Percentiles rank a stretch among this genome's conserved stretches.
Conservation (phyloP, 306 rosid genomes). For the Cicer cuneatum region DNA sequence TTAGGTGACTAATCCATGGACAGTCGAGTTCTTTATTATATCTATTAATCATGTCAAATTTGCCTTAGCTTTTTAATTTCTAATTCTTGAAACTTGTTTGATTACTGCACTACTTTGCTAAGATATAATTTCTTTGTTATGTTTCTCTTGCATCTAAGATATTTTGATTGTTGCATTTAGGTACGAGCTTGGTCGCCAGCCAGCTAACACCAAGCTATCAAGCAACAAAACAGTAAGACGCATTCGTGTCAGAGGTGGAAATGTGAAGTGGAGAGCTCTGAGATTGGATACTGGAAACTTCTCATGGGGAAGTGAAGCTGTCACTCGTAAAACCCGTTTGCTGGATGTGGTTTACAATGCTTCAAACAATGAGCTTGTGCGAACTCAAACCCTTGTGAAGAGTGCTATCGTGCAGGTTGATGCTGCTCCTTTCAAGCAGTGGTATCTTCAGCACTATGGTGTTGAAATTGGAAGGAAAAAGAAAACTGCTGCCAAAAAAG, state of each 20-base stretch:
- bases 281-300: constrained; percentile 66
- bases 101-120: not conserved
- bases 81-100: not conserved
- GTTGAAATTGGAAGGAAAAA: constrained; percentile 63
- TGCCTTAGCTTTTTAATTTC: not conserved
- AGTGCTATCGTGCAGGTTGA: constrained; percentile 67
- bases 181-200: constrained; percentile 69
- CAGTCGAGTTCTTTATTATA: not conserved
- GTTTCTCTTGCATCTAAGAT: not conserved
- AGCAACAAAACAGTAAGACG: constrained; percentile 65
- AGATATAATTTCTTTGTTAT: not conserved
- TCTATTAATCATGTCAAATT: not conserved
- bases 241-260: constrained; percentile 64
- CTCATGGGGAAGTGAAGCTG: constrained; percentile 67
- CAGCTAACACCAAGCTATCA: constrained; percentile 62
- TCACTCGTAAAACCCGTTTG: constrained; percentile 60
- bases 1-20: not conserved
- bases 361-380: constrained; percentile 65
- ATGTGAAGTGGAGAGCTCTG: constrained; percentile 67
- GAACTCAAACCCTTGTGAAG: constrained; percentile 64
- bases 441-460: constrained; percentile 72
- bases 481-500: constrained; percentile 57
- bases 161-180: constrained; percentile 25
- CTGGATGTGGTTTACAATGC: constrained; percentile 66
- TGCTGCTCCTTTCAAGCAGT: constrained; percentile 69